Percentiles rank a stretch among this genome's conserved stretches.
phyloP scores from a whole-genome alignment of 1,284 basidiomycete genomes.

The Rhizopogon parksii region DNA sequence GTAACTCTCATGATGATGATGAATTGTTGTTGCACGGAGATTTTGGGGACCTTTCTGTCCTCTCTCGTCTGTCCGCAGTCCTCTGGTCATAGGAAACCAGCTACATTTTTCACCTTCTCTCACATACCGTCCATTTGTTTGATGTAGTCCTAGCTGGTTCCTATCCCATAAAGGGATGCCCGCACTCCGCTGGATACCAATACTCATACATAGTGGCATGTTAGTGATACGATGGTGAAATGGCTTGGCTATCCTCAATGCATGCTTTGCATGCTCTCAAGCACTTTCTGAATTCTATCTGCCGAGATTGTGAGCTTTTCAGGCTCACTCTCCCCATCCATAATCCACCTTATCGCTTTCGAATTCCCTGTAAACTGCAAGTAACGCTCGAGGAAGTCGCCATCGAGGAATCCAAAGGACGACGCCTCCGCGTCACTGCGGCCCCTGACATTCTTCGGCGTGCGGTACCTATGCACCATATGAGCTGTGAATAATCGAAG shows the following conservation, averaged over 20 bases:
- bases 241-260: slow-evolving; percentile 36
- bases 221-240: slow-evolving; percentile 10
- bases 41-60: slow-evolving; percentile 3
- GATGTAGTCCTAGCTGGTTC: background rate
- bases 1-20: slow-evolving; percentile 19
- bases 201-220: slow-evolving; percentile 13
- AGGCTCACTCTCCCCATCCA: slow-evolving; percentile 47
- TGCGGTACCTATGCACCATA: slow-evolving; percentile 49
- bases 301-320: slow-evolving; percentile 44
- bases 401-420: slow-evolving; percentile 80
- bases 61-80: slow-evolving; percentile 9
- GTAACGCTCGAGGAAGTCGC: slow-evolving; percentile 77
- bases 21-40: slow-evolving; percentile 10
- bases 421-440: slow-evolving; percentile 48
- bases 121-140: background rate
- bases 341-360: slow-evolving; percentile 37
- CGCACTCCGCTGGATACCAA: background rate
- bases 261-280: slow-evolving; percentile 58
- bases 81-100: slow-evolving; percentile 15
- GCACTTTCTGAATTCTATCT: slow-evolving; percentile 40
- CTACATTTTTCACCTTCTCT: background rate
- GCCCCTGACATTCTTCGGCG: slow-evolving; percentile 51
- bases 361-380: slow-evolving; percentile 34
- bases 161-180: background rate
- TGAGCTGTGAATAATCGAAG: background rate